Evolutionary conservation across 2,329 filamentous ascomycete species (phyloP).

Genomic region (Waltergamsia citrina): DNA sequence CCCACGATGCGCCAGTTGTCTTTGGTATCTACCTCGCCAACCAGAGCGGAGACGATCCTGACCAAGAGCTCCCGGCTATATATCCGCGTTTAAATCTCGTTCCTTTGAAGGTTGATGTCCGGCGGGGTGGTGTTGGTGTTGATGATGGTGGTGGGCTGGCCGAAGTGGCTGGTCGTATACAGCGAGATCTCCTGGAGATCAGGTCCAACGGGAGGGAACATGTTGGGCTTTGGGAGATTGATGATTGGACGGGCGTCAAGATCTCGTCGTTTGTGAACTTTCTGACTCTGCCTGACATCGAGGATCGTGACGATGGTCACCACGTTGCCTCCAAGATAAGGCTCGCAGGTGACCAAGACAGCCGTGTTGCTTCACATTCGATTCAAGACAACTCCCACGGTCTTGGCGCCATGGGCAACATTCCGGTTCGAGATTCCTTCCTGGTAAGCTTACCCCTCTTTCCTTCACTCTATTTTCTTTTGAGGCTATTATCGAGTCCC

Average conservation of each 20-base stretch:
- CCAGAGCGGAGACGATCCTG: slow-evolving; percentile 33
- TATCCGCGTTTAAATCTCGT: slow-evolving; percentile 35
- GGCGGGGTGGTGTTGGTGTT: too few species aligned
- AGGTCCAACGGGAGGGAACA: slow-evolving; percentile 37
- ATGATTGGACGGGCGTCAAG: slow-evolving; percentile 62
- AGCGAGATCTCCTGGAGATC: slow-evolving; percentile 58
- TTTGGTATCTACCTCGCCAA: slow-evolving; percentile 83
- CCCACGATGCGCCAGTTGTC: slow-evolving; percentile 34
- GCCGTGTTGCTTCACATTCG: too few species aligned
- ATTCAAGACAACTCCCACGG: neutral
- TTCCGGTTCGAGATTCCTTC: slow-evolving; percentile 14
- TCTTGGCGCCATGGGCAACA: neutral
- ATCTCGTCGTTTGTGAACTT: slow-evolving; percentile 79
- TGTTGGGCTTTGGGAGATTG: slow-evolving; percentile 61
- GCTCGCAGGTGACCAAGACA: too few species aligned
- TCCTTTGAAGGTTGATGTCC: slow-evolving; percentile 55
- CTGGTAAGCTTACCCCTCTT: slow-evolving; percentile 13
- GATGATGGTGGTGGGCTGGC: slow-evolving; percentile 20
- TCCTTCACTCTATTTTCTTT: neutral
- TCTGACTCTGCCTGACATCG: slow-evolving; percentile 38
- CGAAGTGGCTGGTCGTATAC: slow-evolving; percentile 50
- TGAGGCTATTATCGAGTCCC: too few species aligned
- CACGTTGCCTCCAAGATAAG: too few species aligned
- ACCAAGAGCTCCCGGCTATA: neutral
- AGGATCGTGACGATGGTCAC: slow-evolving; percentile 2